Conservation (phyloP, 805 yeast species). For the Metschnikowia gelsemii region DNA sequence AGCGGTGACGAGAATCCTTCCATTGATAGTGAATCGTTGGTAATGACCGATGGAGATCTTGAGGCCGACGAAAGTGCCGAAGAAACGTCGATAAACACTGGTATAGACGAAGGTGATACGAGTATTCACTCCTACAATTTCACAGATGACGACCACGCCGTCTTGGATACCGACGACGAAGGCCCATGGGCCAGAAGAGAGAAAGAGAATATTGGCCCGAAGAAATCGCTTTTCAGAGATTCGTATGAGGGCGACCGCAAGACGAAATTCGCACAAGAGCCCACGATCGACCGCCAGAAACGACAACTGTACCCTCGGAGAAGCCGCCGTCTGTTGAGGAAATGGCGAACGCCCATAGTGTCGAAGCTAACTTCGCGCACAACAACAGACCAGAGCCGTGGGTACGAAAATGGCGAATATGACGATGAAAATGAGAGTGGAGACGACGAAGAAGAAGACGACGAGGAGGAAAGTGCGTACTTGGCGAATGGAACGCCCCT, state of each 20-base stretch:
- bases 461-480: constrained; percentile 18
- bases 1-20: constrained; percentile 15
- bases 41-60: too few species aligned
- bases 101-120: constrained; percentile 3
- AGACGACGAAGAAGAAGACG: constrained; percentile 19
- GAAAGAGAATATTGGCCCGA: not conserved
- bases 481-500: constrained; percentile 16
- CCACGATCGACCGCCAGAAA: constrained; percentile 17
- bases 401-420: constrained; percentile 18
- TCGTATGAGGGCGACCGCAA: constrained; percentile 8
- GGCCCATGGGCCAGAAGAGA: too few species aligned
- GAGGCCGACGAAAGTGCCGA: constrained; percentile 9
- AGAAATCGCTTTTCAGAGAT: not conserved
- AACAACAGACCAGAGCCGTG: constrained; percentile 12
- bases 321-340: constrained; percentile 12
- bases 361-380: constrained; percentile 14
- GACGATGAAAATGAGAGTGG: constrained; percentile 22
- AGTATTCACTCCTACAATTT: constrained; percentile 3
- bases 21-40: constrained; percentile 15
- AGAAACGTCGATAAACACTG: constrained; percentile 2
- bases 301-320: constrained; percentile 6
- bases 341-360: constrained; percentile 21
- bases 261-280: constrained; percentile 17
- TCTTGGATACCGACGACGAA: constrained; percentile 17
- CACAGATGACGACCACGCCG: constrained; percentile 15